Base-by-base conservation (phyloP, 148 eudicot genomes). In the Beta vulgaris region DNA sequence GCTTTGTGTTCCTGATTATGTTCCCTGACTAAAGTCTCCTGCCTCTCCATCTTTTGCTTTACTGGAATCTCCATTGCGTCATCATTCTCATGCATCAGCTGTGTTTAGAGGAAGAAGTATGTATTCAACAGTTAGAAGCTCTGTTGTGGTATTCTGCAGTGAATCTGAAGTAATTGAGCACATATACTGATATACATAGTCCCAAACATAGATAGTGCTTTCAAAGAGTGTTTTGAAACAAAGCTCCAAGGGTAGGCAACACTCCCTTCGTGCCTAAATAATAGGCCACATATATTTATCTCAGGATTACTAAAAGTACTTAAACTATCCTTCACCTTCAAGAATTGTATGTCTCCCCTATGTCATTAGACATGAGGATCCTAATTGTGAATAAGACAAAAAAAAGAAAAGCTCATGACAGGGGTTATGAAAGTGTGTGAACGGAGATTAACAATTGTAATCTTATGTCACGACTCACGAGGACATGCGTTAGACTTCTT, bases 31-130 rank as follows among this genome's bases (percentile, higher is more conserved):
- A 95, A 43, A 26, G 86, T 83, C 80, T 88, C 69, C 69, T 92
- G 94, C 73, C 99, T 77, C 82, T 88, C 91, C 97, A 96, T 92
- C 84, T 82, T 96, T 64, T 92, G 99, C 36, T 83, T 73, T 64
- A 84, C 78, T 9, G 98, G 98, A 62, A 92, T 86, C 82, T 87
- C 90, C 84, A 85, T 78, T 1, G 66, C 80, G 11, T 77, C 80
- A 40, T 90, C 92, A 48, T 90, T 80, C 85, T 94, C 97, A 58
- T 73, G 79, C 98, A 94, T 89, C 79, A 92, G 61, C 97, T 95
- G 87, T 16, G 46, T 64, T 58, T 28, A 54, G 37, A 16, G 19
- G 34, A 75, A 73, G 16, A 2, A 3, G 32, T n/a, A 26, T 53
- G 23, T 32, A 69, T 65, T 3, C 16, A 7, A 1, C 18, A 74